Evolutionary conservation across 441 rosid genomes (phyloP).

Genomic region (Pelargonium australe): DNA sequence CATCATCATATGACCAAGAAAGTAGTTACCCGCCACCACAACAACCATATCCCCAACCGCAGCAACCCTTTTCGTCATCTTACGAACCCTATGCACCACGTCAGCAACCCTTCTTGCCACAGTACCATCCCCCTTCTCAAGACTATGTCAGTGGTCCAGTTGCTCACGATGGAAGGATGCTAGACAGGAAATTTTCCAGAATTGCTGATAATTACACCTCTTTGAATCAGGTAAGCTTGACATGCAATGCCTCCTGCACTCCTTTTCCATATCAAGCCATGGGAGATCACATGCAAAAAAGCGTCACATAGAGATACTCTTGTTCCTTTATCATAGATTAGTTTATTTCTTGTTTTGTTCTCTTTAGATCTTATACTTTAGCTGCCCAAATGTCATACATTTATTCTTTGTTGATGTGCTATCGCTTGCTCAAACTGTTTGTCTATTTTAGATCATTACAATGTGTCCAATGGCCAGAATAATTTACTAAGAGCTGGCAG

Average conservation of each 20-base stretch:
- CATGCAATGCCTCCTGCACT: neutral
- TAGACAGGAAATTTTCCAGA: conserved; percentile 66
- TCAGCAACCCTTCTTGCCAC: conserved; percentile 19
- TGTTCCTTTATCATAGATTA: neutral
- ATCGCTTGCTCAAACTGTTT: neutral
- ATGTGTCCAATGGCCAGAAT: neutral
- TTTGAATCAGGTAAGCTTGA: conserved; percentile 60
- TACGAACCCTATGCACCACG: conserved; percentile 20
- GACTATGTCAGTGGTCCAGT: conserved; percentile 17
- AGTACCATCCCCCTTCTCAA: conserved; percentile 37
- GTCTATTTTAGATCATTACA: neutral
- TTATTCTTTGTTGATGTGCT: neutral
- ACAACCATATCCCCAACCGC: conserved; percentile 8
- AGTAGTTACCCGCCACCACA: conserved; percentile 36
- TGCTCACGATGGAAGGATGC: conserved; percentile 33
- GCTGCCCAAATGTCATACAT: neutral
- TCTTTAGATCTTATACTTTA: neutral
- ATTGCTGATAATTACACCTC: conserved; percentile 78
- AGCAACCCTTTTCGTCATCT: conserved; percentile 36
- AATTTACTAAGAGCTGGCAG: neutral
- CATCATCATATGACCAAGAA: conserved; percentile 35
- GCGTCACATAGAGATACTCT: neutral
- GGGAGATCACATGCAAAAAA: neutral
- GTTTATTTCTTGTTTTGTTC: neutral
- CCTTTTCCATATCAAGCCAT: neutral